Evolutionary conservation across 169 alveolate species (phyloP).

Genomic region (Ichthyophthirius multifiliis): DNA sequence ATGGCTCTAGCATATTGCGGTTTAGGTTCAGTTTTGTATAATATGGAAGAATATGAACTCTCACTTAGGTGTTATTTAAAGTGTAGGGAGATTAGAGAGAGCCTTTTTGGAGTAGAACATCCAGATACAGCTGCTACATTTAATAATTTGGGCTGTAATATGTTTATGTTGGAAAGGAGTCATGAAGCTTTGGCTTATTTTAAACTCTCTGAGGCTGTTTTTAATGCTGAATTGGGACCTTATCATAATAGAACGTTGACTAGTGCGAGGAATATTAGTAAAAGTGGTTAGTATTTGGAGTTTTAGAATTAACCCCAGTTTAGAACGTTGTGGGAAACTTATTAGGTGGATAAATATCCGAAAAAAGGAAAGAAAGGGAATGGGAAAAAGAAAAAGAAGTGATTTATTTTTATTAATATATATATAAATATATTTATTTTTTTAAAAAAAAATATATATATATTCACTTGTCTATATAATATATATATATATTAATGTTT

Average conservation of each 20-base stretch:
- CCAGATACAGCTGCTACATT: constrained; percentile 86
- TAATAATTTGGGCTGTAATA: constrained; percentile 83
- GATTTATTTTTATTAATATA: too few relatives aligned
- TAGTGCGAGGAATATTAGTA: constrained; percentile 40
- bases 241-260: constrained; percentile 79
- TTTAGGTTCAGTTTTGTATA: constrained; percentile 70
- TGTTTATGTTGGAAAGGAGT: constrained; percentile 76
- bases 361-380: constrained; percentile 13
- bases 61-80: constrained; percentile 66
- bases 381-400: constrained; percentile 14
- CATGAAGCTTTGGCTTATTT: constrained; percentile 67
- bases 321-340: constrained; percentile 34
- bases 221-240: constrained; percentile 70
- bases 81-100: constrained; percentile 77
- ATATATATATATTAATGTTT: too few relatives aligned
- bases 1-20: constrained; percentile 80
- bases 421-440: too few relatives aligned
- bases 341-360: constrained; percentile 18
- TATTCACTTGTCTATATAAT: too few relatives aligned
- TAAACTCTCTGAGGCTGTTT: constrained; percentile 75
- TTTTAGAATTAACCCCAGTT: constrained; percentile 12
- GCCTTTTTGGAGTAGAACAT: constrained; percentile 84
- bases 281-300: not conserved
- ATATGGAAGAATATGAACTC: constrained; percentile 81
- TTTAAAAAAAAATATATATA: too few relatives aligned